Conservation (phyloP, 495 filamentous ascomycete genomes). For the Neurospora hispaniola region DNA sequence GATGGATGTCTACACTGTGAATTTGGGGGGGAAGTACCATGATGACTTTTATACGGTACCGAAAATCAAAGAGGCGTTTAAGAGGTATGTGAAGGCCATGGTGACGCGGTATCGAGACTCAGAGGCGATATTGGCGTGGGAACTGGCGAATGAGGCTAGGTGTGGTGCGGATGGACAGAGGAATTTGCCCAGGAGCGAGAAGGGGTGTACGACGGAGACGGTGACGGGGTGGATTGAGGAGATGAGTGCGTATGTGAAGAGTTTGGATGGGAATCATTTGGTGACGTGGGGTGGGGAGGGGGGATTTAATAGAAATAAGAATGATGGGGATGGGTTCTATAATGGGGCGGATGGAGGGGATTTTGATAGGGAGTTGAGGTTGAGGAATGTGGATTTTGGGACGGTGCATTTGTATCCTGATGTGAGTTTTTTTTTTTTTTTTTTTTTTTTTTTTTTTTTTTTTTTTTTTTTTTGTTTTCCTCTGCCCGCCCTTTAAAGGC, state of each 20-base stretch:
- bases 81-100: constrained; percentile 38
- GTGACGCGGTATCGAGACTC: constrained; percentile 41
- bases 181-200: not conserved
- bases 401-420: constrained; percentile 58
- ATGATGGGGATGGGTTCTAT: constrained; percentile 45
- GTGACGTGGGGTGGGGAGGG: constrained; percentile 45
- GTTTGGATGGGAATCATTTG: constrained; percentile 38
- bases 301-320: constrained; percentile 23
- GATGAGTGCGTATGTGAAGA: constrained; percentile 40
- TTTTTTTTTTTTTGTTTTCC: not conserved
- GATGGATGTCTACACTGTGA: constrained; percentile 33
- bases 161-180: constrained; percentile 11
- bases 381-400: constrained; percentile 53
- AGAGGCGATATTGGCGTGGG: constrained; percentile 41
- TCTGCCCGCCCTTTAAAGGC: not conserved
- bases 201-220: constrained; percentile 27
- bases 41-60: constrained; percentile 30
- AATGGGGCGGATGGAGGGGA: constrained; percentile 49
- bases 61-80: constrained; percentile 36
- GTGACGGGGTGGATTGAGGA: constrained; percentile 37
- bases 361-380: constrained; percentile 48
- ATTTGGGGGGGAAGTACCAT: constrained; percentile 20
- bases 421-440: not conserved
- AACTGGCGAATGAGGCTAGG: constrained; percentile 45
- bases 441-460: not conserved